These are phyloP conservation scores for Avena insularis DNA, from an alignment of 176 grass and related monocot species.

Conservation along the genomic window DNA sequence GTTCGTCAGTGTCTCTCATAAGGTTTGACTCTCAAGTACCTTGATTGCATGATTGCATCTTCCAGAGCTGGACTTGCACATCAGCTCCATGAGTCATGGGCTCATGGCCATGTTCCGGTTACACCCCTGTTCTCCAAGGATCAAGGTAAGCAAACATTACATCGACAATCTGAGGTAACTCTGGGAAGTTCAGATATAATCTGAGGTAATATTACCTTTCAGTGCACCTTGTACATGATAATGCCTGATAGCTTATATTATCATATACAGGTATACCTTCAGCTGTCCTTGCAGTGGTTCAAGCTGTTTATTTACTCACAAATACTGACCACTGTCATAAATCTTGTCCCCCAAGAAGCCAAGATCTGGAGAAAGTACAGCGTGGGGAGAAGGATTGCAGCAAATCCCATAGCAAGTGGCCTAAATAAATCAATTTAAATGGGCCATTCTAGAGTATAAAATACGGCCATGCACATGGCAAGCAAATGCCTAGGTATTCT, in stretches of 20 bases:
- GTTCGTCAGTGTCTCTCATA: neutral
- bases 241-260: neutral
- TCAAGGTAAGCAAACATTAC: neutral
- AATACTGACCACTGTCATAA: slow-evolving; percentile 14
- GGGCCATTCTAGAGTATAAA: slow-evolving; percentile 25
- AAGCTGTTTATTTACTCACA: neutral
- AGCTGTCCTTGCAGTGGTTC: neutral
- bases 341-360: neutral
- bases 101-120: neutral
- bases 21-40: neutral
- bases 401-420: slow-evolving; percentile 38
- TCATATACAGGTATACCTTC: neutral
- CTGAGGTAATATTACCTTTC: neutral
- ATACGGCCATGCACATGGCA: slow-evolving; percentile 34
- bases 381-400: neutral
- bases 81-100: neutral
- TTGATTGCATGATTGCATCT: neutral
- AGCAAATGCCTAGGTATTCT: slow-evolving; percentile 4
- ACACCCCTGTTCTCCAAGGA: neutral
- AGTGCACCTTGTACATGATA: neutral
- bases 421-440: slow-evolving; percentile 20
- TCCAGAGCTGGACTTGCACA: neutral
- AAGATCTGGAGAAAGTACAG: slow-evolving; percentile 30
- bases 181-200: neutral
- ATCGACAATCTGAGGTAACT: neutral